phyloP scores from a whole-genome alignment of 805 yeast genomes.

The Kluyveromyces starmeri region DNA sequence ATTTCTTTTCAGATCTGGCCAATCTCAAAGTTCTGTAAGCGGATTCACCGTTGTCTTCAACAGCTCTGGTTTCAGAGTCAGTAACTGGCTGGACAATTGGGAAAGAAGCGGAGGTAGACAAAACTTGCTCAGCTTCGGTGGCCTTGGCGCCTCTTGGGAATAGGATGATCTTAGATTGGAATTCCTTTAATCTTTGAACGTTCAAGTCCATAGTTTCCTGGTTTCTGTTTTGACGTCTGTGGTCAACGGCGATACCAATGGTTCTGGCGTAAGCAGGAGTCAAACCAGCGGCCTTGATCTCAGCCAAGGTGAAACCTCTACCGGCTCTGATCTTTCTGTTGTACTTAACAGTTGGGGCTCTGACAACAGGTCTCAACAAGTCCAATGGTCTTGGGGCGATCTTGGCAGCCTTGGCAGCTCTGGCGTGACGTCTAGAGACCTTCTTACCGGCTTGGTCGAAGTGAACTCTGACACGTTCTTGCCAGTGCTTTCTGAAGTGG shows the following conservation, averaged over 20 bases:
- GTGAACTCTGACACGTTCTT: conserved; percentile 98
- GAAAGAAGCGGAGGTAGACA: conserved; percentile 70
- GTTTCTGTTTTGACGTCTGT: conserved; percentile 98
- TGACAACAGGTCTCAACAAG: conserved; percentile 91
- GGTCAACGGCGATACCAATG: conserved; percentile 97
- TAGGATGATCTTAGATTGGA: conserved; percentile 90
- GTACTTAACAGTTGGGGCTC: conserved; percentile 98
- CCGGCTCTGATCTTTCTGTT: conserved; percentile 99
- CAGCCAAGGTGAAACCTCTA: conserved; percentile 97
- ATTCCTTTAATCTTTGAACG: conserved; percentile 94
- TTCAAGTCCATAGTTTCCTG: conserved; percentile 90
- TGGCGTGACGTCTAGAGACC: conserved; percentile 90
- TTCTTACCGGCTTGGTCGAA: conserved; percentile 99
- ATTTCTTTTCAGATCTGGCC: conserved; percentile 91
- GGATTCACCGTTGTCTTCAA: conserved; percentile 59
- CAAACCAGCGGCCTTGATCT: conserved; percentile 95
- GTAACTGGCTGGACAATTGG: conserved; percentile 76
- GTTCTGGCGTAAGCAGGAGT: conserved; percentile 94
- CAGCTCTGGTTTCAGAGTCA: conserved; percentile 83
- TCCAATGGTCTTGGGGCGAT: conserved; percentile 98
- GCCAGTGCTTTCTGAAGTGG: conserved; percentile 99
- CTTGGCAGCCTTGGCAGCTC: conserved; percentile 88
- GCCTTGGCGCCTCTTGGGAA: conserved; percentile 88
- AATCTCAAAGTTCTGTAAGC: conserved; percentile 94
- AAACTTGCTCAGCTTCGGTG: conserved; percentile 70